Base-by-base conservation (phyloP, 441 rosid species). In the Macaranga tanarius region DNA sequence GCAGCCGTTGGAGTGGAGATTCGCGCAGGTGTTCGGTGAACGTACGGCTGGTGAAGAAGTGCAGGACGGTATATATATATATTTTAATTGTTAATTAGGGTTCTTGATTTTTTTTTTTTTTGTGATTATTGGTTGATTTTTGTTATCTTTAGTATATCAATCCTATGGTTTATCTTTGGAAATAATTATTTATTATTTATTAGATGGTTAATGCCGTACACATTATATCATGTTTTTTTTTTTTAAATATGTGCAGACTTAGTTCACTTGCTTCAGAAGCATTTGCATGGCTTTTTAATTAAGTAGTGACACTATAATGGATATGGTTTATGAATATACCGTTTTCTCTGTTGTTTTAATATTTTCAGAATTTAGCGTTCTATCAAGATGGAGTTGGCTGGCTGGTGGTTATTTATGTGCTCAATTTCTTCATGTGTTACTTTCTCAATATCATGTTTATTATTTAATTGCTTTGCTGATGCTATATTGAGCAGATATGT, bases 1-100 rank as follows among this genome's bases (percentile, higher is more conserved):
- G 74, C 93, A 84, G 76, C 85, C 86, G 52, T 76, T 81, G 20
- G 83, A 81, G 50, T 88, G 92, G 92, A 85, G 76, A 73, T 81
- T 85, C 76, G 82, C 87, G 38, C 90, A 88, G 83, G 88, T 84
- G 44, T 84, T 88, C 77, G 92, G 92, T n/a, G 87, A 88, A 63
- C 77, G 86, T 52, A 60, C 75, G 42, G 79, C 89, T 65, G 84
- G 81, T 28, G 89, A 88, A 67, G 90, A 88, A 50, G 76, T 84
- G 51, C 90, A 83, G 77, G 87, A 85, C 67, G 89, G 92, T 88
- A 72, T 42, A 42, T 42, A 42, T 40, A 40, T 42, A 42, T 42
- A 42, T 42, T 2, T 50, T 54, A 60, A 60, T 75, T 38, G 13
- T 26, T 61, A 34, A 40, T 57, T 84, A 28, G 60, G 73, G 58